Evolutionary conservation across 768 basidiomycete genomes (phyloP), one percentile per base, ranked within the genome.

Genomic region (Daedalea quercina): DNA sequence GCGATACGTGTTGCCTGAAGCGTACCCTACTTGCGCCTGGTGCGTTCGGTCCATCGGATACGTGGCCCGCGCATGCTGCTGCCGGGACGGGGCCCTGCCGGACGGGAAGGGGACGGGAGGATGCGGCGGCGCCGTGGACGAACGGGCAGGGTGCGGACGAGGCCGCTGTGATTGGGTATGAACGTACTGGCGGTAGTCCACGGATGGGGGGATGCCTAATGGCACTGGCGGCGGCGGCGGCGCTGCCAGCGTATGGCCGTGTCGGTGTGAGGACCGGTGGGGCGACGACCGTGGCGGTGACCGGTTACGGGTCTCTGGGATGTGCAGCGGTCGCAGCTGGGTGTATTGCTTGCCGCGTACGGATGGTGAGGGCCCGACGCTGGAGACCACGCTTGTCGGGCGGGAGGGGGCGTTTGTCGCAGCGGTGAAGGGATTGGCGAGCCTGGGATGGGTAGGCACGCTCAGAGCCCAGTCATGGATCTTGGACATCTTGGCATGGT

Each of bases 401-500:
- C 17, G 20, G 4, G 44, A 37, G 12, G 3, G 31, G 8, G 33
- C 37, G 25, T 33, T 19, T 31, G 28, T 44, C 8, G 44, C 19
- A 37, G 26, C 15, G 22, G 25, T 35, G 44, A 35, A 43, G 9
- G 28, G 12, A 7, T 23, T 15, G 17, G 23, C 35, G 41, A 37
- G 40, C 1, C 13, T 9, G 4, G 25, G 15, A 34, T 58, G 57
- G 26, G 48, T 44, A 15, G 43, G 41, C 52, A 64, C 60, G 26
- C 55, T 50, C 44, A 46, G 33, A 43, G 63, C 66, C 66, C 66
- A 67, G 57, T 57, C 51, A 28, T 57, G 54, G 42, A 66, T 60
- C 15, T 64, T 55, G 22, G 53, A 51, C 54, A 63, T 63, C 41
- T 53, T 65, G 19, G 55, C 58, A 41, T 63, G 50, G 64, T 59